Base-by-base conservation (phyloP, 257 asterid genomes). In the Verbascum thapsus region DNA sequence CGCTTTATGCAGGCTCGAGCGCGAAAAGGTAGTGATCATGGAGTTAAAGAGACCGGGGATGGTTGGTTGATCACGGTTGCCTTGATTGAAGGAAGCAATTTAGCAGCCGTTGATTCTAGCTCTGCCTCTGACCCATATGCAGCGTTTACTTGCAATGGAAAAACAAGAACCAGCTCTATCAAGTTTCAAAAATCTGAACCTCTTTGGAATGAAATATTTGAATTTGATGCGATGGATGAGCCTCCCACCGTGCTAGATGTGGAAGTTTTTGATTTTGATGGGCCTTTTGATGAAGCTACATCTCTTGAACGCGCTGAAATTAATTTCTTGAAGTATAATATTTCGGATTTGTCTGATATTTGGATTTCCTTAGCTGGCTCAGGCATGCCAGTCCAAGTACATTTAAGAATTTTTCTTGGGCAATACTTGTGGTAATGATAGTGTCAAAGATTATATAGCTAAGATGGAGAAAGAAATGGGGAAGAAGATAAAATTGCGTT, bases 401-500 rank as follows among this genome's bases (percentile, higher is more conserved):
- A 84, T 77, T 76, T 90, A 72, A 87, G 99, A 84, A 81, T n/a
- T 94, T 59, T 88, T 90, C 76, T 84, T 94, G 86, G 81, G 90
- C 74, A 86, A 90, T 66, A 82, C 83, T 13, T 84, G 76, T 68
- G 95, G 96, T 43, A 72, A 74, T 69, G 86, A 85, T 76, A 88
- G 78, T 71, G 90, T 78, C 61, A 78, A 75, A 76, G 95, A 94
- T 70, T 90, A 87, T 79, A 41, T 94, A 63, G 74, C 85, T 20
- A 94, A 83, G 84, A 88, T 94, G 99, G 98, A 90, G 85, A 90
- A 94, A 83, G 99, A 94, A 70, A 95, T 94, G 43, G 98, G 98
- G 41, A 90, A 94, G 78, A 94, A 94, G 99, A 79, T 94, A 84
- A 80, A 66, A 70, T 37, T 87, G 74, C 95, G 98, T 61, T 94